A percentile compares a stretch with the other conserved stretches of the same genome.
These are phyloP conservation scores for Coniochaeta prunicola DNA, from an alignment of 2,329 filamentous ascomycete species.

Conservation along the genomic window DNA sequence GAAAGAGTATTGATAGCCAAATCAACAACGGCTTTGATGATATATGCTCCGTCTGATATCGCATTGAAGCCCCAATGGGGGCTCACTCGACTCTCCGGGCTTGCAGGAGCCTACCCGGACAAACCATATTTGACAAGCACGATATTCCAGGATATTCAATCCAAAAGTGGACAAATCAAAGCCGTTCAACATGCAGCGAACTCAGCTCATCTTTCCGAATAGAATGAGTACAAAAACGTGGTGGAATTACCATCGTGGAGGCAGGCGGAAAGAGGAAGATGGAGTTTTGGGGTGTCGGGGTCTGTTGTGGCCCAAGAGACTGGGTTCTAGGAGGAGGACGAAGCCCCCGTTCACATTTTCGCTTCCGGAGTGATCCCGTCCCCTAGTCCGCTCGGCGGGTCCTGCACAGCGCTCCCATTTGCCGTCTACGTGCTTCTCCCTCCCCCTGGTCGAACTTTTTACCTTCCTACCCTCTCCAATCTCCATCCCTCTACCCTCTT, in stretches of 20 bases:
- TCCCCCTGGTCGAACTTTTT: slow-evolving; percentile 22
- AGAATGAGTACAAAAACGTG: slow-evolving; percentile 60
- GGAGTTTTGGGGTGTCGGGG: slow-evolving; percentile 24
- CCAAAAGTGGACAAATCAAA: slow-evolving; percentile 7
- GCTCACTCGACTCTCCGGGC: not conserved
- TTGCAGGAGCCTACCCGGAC: not conserved
- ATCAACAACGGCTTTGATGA: not conserved
- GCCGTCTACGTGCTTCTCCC: slow-evolving; percentile 11
- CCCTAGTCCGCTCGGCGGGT: slow-evolving; percentile 14
- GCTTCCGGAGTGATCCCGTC: slow-evolving; percentile 13
- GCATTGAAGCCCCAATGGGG: not conserved
- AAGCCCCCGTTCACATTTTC: slow-evolving; percentile 11
- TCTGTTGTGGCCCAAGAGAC: slow-evolving; percentile 15
- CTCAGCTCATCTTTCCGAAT: slow-evolving; percentile 36
- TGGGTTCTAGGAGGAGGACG: slow-evolving; percentile 15
- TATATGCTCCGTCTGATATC: not conserved
- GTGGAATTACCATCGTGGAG: slow-evolving; percentile 28
- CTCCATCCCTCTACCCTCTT: slow-evolving; percentile 3
- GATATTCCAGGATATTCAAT: not conserved
- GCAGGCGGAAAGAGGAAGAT: slow-evolving; percentile 22
- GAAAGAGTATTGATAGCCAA: not conserved
- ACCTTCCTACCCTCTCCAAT: slow-evolving; percentile 6
- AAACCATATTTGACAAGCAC: not conserved
- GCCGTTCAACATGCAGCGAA: slow-evolving; percentile 27
- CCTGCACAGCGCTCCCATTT: slow-evolving; percentile 17